Conservation (phyloP, 768 basidiomycete species). For the Gyrodon lividus region DNA sequence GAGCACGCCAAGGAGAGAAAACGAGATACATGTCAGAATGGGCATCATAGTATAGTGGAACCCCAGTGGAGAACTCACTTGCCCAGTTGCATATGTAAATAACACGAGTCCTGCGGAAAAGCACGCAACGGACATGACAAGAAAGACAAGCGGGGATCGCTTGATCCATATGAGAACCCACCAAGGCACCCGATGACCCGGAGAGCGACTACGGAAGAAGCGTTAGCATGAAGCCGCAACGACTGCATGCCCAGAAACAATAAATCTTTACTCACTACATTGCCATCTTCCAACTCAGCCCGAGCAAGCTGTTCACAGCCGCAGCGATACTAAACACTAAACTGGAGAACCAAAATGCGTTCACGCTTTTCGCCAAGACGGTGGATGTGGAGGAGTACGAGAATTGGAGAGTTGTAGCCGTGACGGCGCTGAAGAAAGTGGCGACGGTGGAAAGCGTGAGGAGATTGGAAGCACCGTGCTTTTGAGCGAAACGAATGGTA, state of each 20-base stretch:
- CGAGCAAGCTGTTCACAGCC: constrained; percentile 74
- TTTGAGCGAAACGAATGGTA: constrained; percentile 73
- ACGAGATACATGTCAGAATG: neutral
- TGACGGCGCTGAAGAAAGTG: constrained; percentile 76
- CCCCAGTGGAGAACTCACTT: constrained; percentile 37
- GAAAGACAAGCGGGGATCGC: constrained; percentile 72
- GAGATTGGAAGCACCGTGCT: constrained; percentile 66
- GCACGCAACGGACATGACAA: constrained; percentile 72
- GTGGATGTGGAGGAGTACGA: constrained; percentile 43
- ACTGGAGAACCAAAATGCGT: constrained; percentile 73
- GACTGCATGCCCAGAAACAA: neutral
- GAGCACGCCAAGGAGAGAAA: neutral
- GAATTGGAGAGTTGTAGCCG: constrained; percentile 70
- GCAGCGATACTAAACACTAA: constrained; percentile 76
- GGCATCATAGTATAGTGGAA: neutral
- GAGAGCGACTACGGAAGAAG: constrained; percentile 55
- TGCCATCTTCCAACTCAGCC: constrained; percentile 77
- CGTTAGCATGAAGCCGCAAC: neutral
- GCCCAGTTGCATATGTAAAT: constrained; percentile 65
- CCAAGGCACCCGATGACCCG: constrained; percentile 75
- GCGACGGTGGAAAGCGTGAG: constrained; percentile 75
- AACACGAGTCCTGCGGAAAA: constrained; percentile 74
- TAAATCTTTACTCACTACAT: constrained; percentile 63
- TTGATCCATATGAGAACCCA: constrained; percentile 85
- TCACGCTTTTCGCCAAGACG: constrained; percentile 51